A percentile compares a stretch with the other conserved stretches of the same genome.
These are phyloP conservation scores for Firmiana major DNA, from an alignment of 345 rosid species.

Conservation along the genomic window DNA sequence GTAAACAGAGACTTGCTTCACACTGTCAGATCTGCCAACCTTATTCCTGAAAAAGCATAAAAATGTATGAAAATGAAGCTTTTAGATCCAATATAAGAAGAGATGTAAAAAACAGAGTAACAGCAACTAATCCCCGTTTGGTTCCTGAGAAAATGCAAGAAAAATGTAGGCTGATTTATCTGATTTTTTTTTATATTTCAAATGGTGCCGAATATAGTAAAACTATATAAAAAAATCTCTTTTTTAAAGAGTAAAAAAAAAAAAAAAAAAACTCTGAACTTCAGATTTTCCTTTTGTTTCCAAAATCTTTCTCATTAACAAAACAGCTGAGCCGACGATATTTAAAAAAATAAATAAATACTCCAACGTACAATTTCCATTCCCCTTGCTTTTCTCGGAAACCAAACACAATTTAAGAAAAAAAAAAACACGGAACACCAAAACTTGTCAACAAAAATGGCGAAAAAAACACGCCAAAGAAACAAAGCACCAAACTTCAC, in stretches of 20 bases:
- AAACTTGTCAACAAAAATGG: neutral
- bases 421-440: neutral
- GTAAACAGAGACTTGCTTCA: conserved; percentile 15
- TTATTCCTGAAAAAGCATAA: conserved; percentile 13
- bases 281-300: neutral
- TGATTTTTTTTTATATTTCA: neutral
- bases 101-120: neutral
- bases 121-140: conserved; percentile 11
- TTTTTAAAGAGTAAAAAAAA: conserved; percentile 12
- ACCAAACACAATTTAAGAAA: conserved; percentile 16
- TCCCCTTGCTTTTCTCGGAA: conserved; percentile 23
- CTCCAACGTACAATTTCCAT: neutral
- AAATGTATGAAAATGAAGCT: neutral
- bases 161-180: conserved; percentile 11
- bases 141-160: conserved; percentile 22
- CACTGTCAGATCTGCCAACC: conserved; percentile 51
- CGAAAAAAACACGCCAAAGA: conserved; percentile 15
- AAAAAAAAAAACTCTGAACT: conserved; percentile 1
- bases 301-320: conserved; percentile 16
- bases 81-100: conserved; percentile 18
- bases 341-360: neutral
- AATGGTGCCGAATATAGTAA: neutral
- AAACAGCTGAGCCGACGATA: conserved; percentile 3
- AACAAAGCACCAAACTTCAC: neutral
- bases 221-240: neutral